Evolutionary conservation across 371 early-diverging fungal genomes (phyloP).

Genomic region (Mortierella sp.): DNA sequence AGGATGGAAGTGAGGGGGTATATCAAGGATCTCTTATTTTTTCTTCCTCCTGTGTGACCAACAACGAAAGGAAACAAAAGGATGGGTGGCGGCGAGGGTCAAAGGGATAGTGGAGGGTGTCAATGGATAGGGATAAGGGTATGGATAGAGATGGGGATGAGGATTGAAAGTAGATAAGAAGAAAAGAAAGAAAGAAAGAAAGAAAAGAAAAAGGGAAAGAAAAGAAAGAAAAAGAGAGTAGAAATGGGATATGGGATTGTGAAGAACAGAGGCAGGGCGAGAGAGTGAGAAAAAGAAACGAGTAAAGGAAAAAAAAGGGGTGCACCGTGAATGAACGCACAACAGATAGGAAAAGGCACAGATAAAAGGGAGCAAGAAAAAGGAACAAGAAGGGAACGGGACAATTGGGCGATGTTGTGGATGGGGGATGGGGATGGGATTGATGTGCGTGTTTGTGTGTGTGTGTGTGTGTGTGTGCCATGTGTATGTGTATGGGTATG

Average conservation of each 20-base stretch:
- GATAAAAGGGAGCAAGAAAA: neutral
- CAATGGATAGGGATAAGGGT: neutral
- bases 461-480: no score
- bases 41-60: no score
- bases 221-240: neutral
- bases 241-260: neutral
- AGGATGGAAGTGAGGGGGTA: neutral
- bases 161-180: neutral
- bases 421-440: neutral
- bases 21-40: no score
- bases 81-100: neutral
- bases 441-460: no score
- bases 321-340: neutral
- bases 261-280: conserved; percentile 5
- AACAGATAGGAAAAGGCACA: conserved; percentile 9
- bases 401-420: neutral
- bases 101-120: neutral
- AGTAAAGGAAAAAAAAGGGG: conserved; percentile 10
- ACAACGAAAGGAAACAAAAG: neutral
- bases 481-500: no score
- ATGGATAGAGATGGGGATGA: conserved; percentile 1
- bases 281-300: conserved; percentile 2
- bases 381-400: neutral
- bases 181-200: neutral
- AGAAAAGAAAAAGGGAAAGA: neutral